phyloP scores from a whole-genome alignment of 257 asterid genomes.

The Lantana camara region DNA sequence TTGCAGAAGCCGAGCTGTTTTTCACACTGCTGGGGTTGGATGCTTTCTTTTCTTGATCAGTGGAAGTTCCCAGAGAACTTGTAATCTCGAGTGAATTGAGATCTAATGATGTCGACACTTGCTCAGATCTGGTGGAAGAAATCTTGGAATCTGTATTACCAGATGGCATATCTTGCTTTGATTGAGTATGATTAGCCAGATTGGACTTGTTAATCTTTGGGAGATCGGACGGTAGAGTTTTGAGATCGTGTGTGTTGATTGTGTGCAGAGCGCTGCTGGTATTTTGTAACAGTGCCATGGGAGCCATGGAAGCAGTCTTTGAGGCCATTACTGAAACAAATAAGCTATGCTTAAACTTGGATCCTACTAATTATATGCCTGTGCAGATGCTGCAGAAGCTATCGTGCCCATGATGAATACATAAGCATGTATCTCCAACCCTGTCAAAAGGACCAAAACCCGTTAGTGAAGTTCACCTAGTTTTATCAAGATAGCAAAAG shows the following conservation, averaged over 20 bases:
- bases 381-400: constrained; percentile 6
- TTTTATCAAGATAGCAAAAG: too few species aligned
- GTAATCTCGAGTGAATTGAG: constrained; percentile 24
- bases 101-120: constrained; percentile 33
- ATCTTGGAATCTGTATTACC: constrained; percentile 34
- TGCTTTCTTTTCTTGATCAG: constrained; percentile 39
- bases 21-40: constrained; percentile 37
- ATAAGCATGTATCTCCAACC: constrained; percentile 19
- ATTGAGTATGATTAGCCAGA: constrained; percentile 33
- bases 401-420: constrained; percentile 9
- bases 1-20: constrained; percentile 43
- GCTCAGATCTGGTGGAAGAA: constrained; percentile 30
- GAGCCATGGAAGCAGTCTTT: constrained; percentile 52
- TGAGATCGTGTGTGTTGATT: constrained; percentile 38
- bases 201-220: constrained; percentile 42
- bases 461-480: too few species aligned
- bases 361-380: constrained; percentile 26
- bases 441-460: constrained; percentile 14
- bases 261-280: constrained; percentile 40
- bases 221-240: constrained; percentile 45
- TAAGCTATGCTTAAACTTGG: constrained; percentile 10
- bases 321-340: constrained; percentile 59
- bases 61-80: constrained; percentile 29
- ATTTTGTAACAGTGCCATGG: constrained; percentile 43
- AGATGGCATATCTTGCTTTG: constrained; percentile 33